Base-by-base conservation (phyloP, 2,329 filamentous ascomycete species). In the Colletotrichum sp. region DNA sequence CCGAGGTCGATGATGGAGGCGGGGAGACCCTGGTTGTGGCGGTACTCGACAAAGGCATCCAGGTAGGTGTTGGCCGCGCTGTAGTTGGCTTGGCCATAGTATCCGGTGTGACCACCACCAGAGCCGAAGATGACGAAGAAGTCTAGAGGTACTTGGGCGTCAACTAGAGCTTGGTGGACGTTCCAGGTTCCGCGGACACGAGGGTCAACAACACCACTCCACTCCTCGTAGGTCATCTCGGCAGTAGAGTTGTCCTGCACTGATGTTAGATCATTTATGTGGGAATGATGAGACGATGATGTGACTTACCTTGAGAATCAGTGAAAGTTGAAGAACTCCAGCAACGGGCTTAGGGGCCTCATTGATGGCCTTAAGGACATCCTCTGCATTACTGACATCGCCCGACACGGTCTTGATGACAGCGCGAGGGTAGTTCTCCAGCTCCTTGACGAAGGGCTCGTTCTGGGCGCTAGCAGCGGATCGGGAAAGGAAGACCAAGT, bases 61-160 rank as follows among this genome's bases (percentile, higher is more conserved):
- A 87, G 78, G 79, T 84, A 88, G 9, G 83, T 82, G 78, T 86
- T 88, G 27, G 83, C 85, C 1, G 84, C 83, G 8, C 82, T 79
- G 77, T 89, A 86, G 75, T 85, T 87, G 65, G 82, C 81, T 74
- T 88, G 86, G 1, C 80, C 82, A 3, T 79, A 74, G 32, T 83
- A 81, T 15, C 84, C 85, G 1, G 84, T 77, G 30, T 88, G 83
- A 12, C 88, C 86, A 4, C 88, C 87, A 1, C 87, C 85, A 4
- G 88, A 89, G 0, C 90, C 91, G 16, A 90, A 86, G 22, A 87
- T 84, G 83, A 87, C 73, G 78, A 87, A 85, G 76, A 88, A 86
- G 72, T 85, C 83, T 1, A 84, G 77, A 0, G 82, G 81, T 0
- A 52, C 22, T 6, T 77, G 57, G 4, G 69, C 59, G 0, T 78